A percentile compares a stretch with the other conserved stretches of the same genome.
These are phyloP conservation scores for Pseudogymnoascus sp. DNA, from an alignment of 2,329 filamentous ascomycete species.

Conservation along the genomic window DNA sequence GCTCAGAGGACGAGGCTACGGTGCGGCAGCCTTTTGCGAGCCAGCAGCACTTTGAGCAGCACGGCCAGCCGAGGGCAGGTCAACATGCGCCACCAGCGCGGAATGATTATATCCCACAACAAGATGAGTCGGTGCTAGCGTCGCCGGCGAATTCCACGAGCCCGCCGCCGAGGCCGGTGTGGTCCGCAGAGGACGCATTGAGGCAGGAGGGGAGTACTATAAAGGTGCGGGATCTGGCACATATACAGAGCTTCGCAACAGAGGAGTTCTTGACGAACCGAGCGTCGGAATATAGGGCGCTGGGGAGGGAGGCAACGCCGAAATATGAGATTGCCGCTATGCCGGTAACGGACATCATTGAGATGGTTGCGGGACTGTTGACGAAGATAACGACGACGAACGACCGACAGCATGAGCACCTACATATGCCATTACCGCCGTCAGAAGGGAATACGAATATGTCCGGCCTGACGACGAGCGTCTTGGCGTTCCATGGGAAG, in stretches of 20 bases:
- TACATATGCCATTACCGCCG: slow-evolving; percentile 66
- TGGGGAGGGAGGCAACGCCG: slow-evolving; percentile 17
- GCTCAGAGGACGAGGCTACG: slow-evolving; percentile 12
- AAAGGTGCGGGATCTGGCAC: slow-evolving; percentile 78
- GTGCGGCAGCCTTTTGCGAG: slow-evolving; percentile 22
- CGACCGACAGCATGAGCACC: slow-evolving; percentile 83
- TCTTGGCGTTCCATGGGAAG: slow-evolving; percentile 95
- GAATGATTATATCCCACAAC: slow-evolving; percentile 10
- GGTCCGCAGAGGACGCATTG: slow-evolving; percentile 32
- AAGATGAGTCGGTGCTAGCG: slow-evolving; percentile 10
- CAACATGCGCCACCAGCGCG: slow-evolving; percentile 11
- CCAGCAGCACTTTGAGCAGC: slow-evolving; percentile 23
- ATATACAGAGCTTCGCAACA: slow-evolving; percentile 81
- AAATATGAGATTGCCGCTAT: slow-evolving; percentile 95
- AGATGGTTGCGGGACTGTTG: slow-evolving; percentile 94
- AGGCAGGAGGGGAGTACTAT: slow-evolving; percentile 44
- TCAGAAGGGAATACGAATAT: slow-evolving; percentile 48
- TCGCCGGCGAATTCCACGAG: slow-evolving; percentile 11
- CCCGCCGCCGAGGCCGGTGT: slow-evolving; percentile 22
- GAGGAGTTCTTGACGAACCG: slow-evolving; percentile 61
- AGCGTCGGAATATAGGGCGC: slow-evolving; percentile 37
- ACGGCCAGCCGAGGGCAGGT: slow-evolving; percentile 11
- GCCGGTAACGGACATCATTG: slow-evolving; percentile 95
- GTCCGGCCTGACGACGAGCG: slow-evolving; percentile 59
- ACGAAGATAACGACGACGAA: slow-evolving; percentile 98